phyloP scores from a whole-genome alignment of 345 rosid genomes.

The Anastatica hierochuntica region DNA sequence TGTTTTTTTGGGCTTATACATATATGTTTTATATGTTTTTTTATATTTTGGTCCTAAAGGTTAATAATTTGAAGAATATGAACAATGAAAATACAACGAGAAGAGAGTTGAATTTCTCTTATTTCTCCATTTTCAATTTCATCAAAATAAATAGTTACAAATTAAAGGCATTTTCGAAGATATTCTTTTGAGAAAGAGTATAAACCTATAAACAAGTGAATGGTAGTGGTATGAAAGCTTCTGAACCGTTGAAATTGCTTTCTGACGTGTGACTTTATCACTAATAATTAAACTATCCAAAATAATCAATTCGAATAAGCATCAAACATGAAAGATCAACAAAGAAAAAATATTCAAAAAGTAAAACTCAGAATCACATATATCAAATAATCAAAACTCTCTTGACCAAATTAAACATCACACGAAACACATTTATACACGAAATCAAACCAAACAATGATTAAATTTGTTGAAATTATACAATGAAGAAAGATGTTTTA shows the following conservation, averaged over 20 bases:
- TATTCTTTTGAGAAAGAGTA: background rate
- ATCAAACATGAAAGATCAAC: constrained; percentile 5
- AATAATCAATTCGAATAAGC: constrained; percentile 1
- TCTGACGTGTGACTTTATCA: constrained; percentile 9
- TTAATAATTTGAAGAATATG: background rate
- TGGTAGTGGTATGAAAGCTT: background rate
- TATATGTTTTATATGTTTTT: too few relatives aligned
- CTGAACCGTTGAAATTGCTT: constrained; percentile 11
- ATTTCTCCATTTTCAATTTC: background rate
- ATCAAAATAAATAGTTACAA: background rate
- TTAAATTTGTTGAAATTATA: background rate
- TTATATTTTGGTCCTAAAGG: background rate
- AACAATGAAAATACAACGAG: background rate
- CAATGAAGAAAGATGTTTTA: background rate
- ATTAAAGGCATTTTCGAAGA: background rate
- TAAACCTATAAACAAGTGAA: background rate
- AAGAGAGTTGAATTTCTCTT: background rate
- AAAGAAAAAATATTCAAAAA: background rate
- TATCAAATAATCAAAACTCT: constrained; percentile 1
- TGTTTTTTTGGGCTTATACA: too few relatives aligned
- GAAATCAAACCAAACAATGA: constrained; percentile 10
- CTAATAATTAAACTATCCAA: constrained; percentile 10
- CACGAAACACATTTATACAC: constrained; percentile 17
- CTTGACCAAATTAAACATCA: constrained; percentile 10
- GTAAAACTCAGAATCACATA: background rate